Evolutionary conservation across 305 asterid species (phyloP), one percentile per base, ranked within the genome.

Genomic region (Fraxinus ornus): DNA sequence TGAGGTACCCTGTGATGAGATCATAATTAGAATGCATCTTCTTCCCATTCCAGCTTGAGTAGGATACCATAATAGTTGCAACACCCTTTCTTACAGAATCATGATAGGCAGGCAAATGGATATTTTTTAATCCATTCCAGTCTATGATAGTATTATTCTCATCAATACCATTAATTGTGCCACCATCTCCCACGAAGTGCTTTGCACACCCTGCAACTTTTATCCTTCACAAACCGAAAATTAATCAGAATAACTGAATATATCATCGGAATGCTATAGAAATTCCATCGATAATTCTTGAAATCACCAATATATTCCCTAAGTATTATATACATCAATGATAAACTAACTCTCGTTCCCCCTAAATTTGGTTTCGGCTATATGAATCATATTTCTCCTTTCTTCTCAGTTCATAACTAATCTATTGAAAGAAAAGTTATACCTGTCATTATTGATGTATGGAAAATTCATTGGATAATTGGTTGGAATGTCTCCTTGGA

Each of bases 141-240:
- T 68, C 79, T 9, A 80, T 86, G 9, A 86, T 77, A 7, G 90
- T 88, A 82, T 88, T 80, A 70, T 37, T 75, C 83, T 88, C 89
- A 21, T 88, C 83, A 1, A 82, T 78, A 22, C 89, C 90, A 55
- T 39, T 80, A 1, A 17, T 32, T n/a, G 88, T 88, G 77, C 90
- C 90, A 7, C 90, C 89, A 71, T 88, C 90, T 36, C 89, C 90
- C 13, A 88, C 87, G 15, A 84, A 88, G 78, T 88, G 87, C 85
- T 88, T 86, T 17, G 86, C 90, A 30, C 89, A 88, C 22, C 85
- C 86, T 68, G 83, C 86, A 47, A 88, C 86, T 70, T 86, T 88
- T 44, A 80, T 77, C 83, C 88, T 85, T 85, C 21, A 83, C 17
- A 81, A 36, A 36, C 41, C 64, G 37, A 15, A 79, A 49, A n/a